Conservation (phyloP, 1,284 basidiomycete genomes). For the Apiotrichum gamsii region DNA sequence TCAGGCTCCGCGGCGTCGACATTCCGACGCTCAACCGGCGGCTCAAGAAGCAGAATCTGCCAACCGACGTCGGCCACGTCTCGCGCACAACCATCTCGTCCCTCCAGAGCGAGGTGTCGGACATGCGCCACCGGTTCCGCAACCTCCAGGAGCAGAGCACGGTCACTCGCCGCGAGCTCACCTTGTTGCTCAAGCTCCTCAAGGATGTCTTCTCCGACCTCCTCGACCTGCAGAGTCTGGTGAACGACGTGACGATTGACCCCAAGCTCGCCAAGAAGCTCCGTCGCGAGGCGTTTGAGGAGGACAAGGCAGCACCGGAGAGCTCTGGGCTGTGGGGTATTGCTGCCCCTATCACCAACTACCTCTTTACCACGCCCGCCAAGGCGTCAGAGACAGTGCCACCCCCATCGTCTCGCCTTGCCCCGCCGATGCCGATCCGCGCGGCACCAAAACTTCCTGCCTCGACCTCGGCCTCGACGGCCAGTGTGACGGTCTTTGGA, state of each 20-base stretch:
- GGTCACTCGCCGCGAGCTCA: slow-evolving; percentile 75
- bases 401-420: slow-evolving; percentile 43
- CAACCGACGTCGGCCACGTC: slow-evolving; percentile 77
- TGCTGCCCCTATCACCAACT: slow-evolving; percentile 50
- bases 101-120: slow-evolving; percentile 65
- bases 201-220: slow-evolving; percentile 79
- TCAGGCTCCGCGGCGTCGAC: slow-evolving; percentile 71
- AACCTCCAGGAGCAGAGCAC: slow-evolving; percentile 54
- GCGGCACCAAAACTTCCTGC: slow-evolving; percentile 67
- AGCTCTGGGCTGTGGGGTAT: slow-evolving; percentile 54
- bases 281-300: slow-evolving; percentile 54
- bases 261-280: slow-evolving; percentile 67
- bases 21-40: slow-evolving; percentile 80
- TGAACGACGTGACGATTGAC: slow-evolving; percentile 88
- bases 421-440: slow-evolving; percentile 64
- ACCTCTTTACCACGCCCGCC: slow-evolving; percentile 37
- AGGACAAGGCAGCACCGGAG: slow-evolving; percentile 37
- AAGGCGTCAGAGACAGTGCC: slow-evolving; percentile 16
- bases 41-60: slow-evolving; percentile 81
- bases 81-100: slow-evolving; percentile 74
- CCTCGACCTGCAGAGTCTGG: slow-evolving; percentile 68
- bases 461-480: slow-evolving; percentile 73
- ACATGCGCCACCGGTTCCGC: slow-evolving; percentile 69
- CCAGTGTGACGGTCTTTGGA: slow-evolving; percentile 87
- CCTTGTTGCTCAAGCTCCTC: slow-evolving; percentile 73